Conservation (phyloP, 108 stramenopile genomes). For the Schizochytrium sp. region DNA sequence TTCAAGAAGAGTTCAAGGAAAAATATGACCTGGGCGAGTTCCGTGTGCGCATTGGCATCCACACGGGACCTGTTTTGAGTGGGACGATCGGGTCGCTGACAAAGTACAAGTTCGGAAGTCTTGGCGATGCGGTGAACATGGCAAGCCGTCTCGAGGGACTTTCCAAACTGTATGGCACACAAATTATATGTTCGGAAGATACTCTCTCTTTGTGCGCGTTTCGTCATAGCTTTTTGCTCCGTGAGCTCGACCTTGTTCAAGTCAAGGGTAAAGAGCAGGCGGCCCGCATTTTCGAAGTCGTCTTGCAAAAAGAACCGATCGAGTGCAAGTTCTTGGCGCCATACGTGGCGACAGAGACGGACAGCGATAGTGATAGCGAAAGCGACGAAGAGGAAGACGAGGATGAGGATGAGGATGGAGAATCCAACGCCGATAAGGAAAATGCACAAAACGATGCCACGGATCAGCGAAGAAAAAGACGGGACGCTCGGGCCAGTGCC, state of each 20-base stretch:
- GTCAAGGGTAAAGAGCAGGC: background rate
- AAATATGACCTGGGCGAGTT: background rate
- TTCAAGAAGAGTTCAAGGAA: background rate
- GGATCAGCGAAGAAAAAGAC: too few relatives aligned
- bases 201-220: background rate
- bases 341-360: background rate
- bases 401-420: background rate
- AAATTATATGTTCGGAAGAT: background rate
- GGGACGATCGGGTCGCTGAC: background rate
- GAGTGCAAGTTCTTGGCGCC: background rate
- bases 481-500: too few relatives aligned
- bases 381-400: background rate
- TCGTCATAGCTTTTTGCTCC: background rate
- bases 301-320: background rate
- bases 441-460: too few relatives aligned
- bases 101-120: background rate
- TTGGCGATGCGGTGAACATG: background rate
- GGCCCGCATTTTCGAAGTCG: background rate
- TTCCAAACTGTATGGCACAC: background rate
- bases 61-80: background rate
- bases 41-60: background rate
- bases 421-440: too few relatives aligned
- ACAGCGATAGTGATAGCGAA: background rate
- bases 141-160: background rate
- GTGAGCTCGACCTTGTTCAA: background rate